A percentile compares a stretch with the other conserved stretches of the same genome.
Conservation (phyloP, 2,329 filamentous ascomycete species). For the Ophiocordyceps camponoti-saundersi region DNA sequence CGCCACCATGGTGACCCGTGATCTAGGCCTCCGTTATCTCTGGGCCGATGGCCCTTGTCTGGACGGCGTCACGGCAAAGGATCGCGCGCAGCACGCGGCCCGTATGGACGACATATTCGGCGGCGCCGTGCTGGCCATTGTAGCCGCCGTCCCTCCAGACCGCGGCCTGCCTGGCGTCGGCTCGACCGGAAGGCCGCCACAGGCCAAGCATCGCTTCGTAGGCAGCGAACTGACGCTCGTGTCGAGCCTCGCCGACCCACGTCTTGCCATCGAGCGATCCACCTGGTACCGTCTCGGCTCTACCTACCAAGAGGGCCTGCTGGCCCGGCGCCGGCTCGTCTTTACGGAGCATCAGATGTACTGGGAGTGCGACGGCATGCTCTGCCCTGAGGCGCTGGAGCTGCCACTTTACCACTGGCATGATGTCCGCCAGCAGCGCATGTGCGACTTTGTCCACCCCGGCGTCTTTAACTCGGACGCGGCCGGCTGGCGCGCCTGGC, state of each 20-base stretch:
- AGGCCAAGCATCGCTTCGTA: constrained; percentile 15
- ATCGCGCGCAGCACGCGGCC: constrained; percentile 13
- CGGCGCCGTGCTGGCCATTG: constrained; percentile 17
- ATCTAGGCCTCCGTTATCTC: constrained; percentile 16
- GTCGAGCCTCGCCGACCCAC: constrained; percentile 13
- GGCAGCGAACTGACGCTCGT: constrained; percentile 15
- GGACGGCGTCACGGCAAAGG: constrained; percentile 7
- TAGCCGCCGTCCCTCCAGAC: constrained; percentile 18
- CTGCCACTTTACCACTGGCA: constrained; percentile 15
- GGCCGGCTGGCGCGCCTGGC: constrained; percentile 18
- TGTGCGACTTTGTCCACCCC: constrained; percentile 17
- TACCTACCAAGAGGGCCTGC: constrained; percentile 21
- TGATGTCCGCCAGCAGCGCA: constrained; percentile 14
- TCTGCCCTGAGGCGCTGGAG: constrained; percentile 16
- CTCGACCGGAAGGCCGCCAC: constrained; percentile 8
- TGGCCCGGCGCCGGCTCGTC: constrained; percentile 18
- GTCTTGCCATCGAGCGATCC: constrained; percentile 12
- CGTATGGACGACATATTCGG: constrained; percentile 21
- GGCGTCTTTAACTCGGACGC: constrained; percentile 18
- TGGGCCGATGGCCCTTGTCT: constrained; percentile 23
- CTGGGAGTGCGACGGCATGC: constrained; percentile 21
- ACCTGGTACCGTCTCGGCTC: constrained; percentile 19
- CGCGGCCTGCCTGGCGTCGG: constrained; percentile 18
- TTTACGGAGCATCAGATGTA: constrained; percentile 22
- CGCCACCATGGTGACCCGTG: constrained; percentile 12